Evolutionary conservation across 2,329 filamentous ascomycete species (phyloP), one percentile per base, ranked within the genome.

Genomic region (Escovopsis sp.): DNA sequence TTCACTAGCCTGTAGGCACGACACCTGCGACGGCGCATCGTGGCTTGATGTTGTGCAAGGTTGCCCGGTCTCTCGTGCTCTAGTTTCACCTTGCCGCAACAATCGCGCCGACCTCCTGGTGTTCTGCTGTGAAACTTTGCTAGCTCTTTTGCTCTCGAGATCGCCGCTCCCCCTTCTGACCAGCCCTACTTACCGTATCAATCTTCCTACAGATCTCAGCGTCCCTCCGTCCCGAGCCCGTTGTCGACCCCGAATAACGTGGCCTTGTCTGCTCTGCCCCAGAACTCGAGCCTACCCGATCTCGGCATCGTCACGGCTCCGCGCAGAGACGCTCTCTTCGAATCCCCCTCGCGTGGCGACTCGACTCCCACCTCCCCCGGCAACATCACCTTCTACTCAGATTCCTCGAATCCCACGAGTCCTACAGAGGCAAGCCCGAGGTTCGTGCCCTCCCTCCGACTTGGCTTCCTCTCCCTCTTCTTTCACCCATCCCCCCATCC

Each of bases 191-290:
- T 31, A n/a, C n/a, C n/a, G n/a, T n/a, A 35, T 31, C 44, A 42
- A 35, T 44, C 42, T 40, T 32, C 38, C 48, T 41, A 29, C 39
- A 72, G 68, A 62, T 65, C 61, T 35, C 59, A 56, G 45, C 58
- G 62, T 49, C 64, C 59, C 48, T 51, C 58, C 37, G 55, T 61
- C 41, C 63, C 66, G 31, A 71, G 66, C 46, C 67, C 68, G 43
- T 55, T 70, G 33, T 69, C 47, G 39, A 58, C 60, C 38, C 61
- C 58, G 39, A 62, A 53, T 47, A 55, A 44, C 38, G 55, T 58
- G 36, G 52, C 60, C 33, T 64, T 61, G 47, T 56, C 58, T 41
- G 56, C 62, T 35, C 51, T 25, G 3, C 21, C 58, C 45, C 51
- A 60, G 35, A 65, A 57, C 43, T 58, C 60, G 31, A 42, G 26